Percentiles rank a stretch among this genome's conserved stretches.
These are phyloP conservation scores for Phytopythium cucurbitacearum DNA, from an alignment of 352 stramenopile species.

Conservation along the genomic window DNA sequence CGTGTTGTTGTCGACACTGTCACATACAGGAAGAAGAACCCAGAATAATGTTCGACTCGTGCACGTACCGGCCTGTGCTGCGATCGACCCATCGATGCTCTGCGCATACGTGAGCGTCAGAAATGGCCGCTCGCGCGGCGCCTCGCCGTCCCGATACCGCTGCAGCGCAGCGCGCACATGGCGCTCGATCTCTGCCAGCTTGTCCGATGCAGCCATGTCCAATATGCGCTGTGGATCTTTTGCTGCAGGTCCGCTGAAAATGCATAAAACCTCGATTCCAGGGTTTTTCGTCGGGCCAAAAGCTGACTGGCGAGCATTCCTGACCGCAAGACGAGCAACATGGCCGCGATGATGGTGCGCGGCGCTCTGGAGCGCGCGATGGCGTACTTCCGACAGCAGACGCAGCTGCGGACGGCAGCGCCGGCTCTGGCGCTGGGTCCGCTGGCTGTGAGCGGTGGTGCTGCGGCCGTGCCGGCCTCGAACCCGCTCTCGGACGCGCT, in stretches of 20 bases:
- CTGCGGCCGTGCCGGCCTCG: slow-evolving; percentile 22
- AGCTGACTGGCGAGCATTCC: not conserved
- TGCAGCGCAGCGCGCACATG: slow-evolving; percentile 23
- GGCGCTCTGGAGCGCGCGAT: slow-evolving; percentile 65
- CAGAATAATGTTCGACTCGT: not conserved
- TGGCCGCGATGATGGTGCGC: slow-evolving; percentile 61
- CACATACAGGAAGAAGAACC: slow-evolving; percentile 1
- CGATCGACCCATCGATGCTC: slow-evolving; percentile 85
- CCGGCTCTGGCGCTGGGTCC: slow-evolving; percentile 32
- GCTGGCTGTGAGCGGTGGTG: slow-evolving; percentile 1
- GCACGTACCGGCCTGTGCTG: slow-evolving; percentile 44
- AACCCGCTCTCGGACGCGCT: slow-evolving; percentile 70
- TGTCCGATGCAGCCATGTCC: slow-evolving; percentile 14
- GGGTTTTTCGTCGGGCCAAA: not conserved
- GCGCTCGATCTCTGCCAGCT: slow-evolving; percentile 20
- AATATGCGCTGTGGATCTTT: not conserved
- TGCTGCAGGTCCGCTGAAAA: no score
- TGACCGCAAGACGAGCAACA: slow-evolving; percentile 11
- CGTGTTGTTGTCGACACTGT: not conserved
- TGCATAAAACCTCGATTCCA: not conserved
- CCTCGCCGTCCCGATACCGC: slow-evolving; percentile 9
- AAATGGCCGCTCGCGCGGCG: slow-evolving; percentile 22
- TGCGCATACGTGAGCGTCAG: slow-evolving; percentile 89
- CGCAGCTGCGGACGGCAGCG: slow-evolving; percentile 30
- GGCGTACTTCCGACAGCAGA: slow-evolving; percentile 48